Evolutionary conservation across 2,329 filamentous ascomycete genomes (phyloP).

Genomic region (Mycosphaerelloides madeirae): DNA sequence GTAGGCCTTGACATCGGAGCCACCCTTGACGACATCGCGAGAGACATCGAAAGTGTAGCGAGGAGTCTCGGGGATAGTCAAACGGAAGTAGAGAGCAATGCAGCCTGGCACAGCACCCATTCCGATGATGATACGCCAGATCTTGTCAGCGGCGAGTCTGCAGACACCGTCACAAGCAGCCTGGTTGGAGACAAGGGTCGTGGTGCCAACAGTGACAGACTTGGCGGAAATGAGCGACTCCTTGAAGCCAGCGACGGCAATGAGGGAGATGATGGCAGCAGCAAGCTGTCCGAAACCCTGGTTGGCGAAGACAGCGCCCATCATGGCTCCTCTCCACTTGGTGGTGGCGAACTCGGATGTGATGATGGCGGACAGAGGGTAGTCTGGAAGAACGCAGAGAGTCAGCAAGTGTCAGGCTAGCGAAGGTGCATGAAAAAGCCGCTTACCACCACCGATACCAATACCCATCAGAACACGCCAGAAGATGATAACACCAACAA

Average conservation of each 20-base stretch:
- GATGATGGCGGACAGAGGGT: constrained; percentile 76
- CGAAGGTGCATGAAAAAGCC: neutral
- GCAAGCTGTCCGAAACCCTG: constrained; percentile 76
- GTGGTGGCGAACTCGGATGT: constrained; percentile 85
- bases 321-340: constrained; percentile 81
- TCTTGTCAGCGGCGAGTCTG: constrained; percentile 72
- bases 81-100: constrained; percentile 77
- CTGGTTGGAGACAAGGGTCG: constrained; percentile 34
- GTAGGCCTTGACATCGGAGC: constrained; percentile 70
- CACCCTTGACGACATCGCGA: constrained; percentile 68
- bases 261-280: constrained; percentile 70
- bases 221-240: constrained; percentile 27
- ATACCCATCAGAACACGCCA: constrained; percentile 78
- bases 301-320: constrained; percentile 82
- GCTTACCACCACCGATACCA: constrained; percentile 61
- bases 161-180: constrained; percentile 60
- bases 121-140: constrained; percentile 78
- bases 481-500: constrained; percentile 67
- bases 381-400: constrained; percentile 53
- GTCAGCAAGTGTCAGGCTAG: constrained; percentile 1
- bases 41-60: constrained; percentile 82
- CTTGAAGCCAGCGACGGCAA: constrained; percentile 45
- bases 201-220: constrained; percentile 34
- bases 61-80: constrained; percentile 76
- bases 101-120: constrained; percentile 76